These are phyloP conservation scores for Conticribra guillardii DNA, from an alignment of 108 stramenopile genomes.

Conservation along the genomic window DNA sequence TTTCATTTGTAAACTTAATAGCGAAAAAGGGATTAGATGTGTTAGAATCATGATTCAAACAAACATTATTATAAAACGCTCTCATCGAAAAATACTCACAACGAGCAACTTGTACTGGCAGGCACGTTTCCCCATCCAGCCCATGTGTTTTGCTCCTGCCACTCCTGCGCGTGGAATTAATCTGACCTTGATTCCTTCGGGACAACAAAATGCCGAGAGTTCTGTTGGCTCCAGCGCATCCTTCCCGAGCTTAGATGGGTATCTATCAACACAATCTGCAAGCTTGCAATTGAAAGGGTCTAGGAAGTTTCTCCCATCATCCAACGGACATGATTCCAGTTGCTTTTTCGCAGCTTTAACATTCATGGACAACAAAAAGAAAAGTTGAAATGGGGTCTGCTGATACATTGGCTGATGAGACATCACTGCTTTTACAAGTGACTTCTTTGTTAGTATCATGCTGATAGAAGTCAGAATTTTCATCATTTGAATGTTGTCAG, in stretches of 20 bases:
- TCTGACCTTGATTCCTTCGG: slow-evolving; percentile 12
- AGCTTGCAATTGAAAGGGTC: slow-evolving; percentile 5
- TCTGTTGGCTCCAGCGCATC: slow-evolving; percentile 5
- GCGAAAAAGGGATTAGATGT: background rate
- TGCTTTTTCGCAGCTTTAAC: background rate
- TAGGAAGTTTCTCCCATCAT: slow-evolving; percentile 1
- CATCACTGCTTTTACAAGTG: background rate
- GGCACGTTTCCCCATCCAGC: background rate
- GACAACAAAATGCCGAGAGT: slow-evolving; percentile 21
- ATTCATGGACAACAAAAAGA: background rate
- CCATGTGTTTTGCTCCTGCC: background rate
- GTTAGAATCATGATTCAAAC: background rate
- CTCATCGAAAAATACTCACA: background rate
- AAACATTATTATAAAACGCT: background rate
- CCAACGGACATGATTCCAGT: background rate
- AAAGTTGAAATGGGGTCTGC: background rate
- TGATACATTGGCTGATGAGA: background rate
- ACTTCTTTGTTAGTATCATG: background rate
- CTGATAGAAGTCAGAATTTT: background rate
- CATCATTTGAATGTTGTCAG: background rate
- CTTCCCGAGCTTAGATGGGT: background rate
- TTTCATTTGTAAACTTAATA: slow-evolving; percentile 25
- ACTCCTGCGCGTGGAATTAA: slow-evolving; percentile 9
- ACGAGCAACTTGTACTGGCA: slow-evolving; percentile 22
- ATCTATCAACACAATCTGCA: slow-evolving; percentile 21